Evolutionary conservation across 2,329 filamentous ascomycete species (phyloP), one percentile per base, ranked within the genome.

Genomic region (Neodidymelliopsis sp.): DNA sequence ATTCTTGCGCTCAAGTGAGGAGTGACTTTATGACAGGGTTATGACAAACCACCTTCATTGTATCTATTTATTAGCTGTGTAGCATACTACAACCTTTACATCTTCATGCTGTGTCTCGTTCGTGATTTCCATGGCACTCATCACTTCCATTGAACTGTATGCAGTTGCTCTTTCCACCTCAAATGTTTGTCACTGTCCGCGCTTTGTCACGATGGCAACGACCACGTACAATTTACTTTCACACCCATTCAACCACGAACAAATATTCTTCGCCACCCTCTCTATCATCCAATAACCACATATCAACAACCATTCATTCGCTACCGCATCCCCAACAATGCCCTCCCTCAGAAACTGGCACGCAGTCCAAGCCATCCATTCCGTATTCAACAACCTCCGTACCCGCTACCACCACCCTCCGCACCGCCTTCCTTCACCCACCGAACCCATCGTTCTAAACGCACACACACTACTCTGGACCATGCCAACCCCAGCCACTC

Each of bases 1-100:
- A 73, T 74, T 25, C 61, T 73, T 22, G 70, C 68, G 24, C 52
- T 65, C 22, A 59, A 56, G 37, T 39, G 36, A 23, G 16, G 6
- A 11, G 22, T 24, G 27, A 4, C 11, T 24, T 15, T 20, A 15
- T 22, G 4, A 34, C 6, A 20, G 23, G 25, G 30, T n/a, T 20
- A 12, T 2, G n/a, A 12, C 12, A 27, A 25, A 20, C 25, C 36
- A 23, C 38, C 9, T 46, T 52, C 49, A 33, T 24, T 46, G 49
- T 52, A 46, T 2, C 46, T 52, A 52, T 42, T 52, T 16, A 28
- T 27, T 22, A 18, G 12, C 18, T 13, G 15, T 50, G 29, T 36
- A 50, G 40, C 16, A 34, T 36, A 35, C 10, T 2, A 29, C 33
- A n/a, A 10, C n/a, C 10, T 24, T 8, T 23, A 42, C 11, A 50